Conservation (phyloP, 192 early-diverging fungal species). For the Spinellus fusiger region DNA sequence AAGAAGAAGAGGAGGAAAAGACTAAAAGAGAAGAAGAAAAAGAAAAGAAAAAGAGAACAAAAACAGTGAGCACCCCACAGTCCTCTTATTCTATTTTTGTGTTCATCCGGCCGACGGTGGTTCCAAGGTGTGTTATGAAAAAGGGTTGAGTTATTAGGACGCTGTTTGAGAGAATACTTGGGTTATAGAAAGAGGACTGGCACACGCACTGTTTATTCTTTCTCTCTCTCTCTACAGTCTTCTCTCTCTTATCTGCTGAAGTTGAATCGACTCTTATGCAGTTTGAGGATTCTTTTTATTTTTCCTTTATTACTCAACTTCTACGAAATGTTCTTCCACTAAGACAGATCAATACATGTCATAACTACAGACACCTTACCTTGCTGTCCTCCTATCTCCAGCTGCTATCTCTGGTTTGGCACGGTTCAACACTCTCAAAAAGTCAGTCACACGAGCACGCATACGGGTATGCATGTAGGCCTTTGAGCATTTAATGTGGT, state of each 20-base stretch:
- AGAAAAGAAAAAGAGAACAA: background rate
- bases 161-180: too few relatives aligned
- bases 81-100: background rate
- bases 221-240: too few relatives aligned
- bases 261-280: background rate
- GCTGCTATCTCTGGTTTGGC: slow-evolving; percentile 88
- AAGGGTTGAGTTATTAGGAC: too few relatives aligned
- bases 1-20: background rate
- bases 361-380: slow-evolving; percentile 23
- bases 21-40: slow-evolving; percentile 3
- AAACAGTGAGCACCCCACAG: background rate
- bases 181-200: too few relatives aligned
- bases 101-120: background rate
- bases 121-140: background rate
- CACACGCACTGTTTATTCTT: too few relatives aligned
- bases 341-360: background rate
- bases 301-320: slow-evolving; percentile 15
- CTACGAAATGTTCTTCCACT: slow-evolving; percentile 32
- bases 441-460: slow-evolving; percentile 89
- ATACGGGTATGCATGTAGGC: slow-evolving; percentile 99
- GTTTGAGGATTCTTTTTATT: background rate
- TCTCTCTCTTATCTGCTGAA: background rate
- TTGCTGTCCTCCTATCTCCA: slow-evolving; percentile 72
- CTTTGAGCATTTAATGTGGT: slow-evolving; percentile 99
- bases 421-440: slow-evolving; percentile 97